phyloP scores from a whole-genome alignment of 2,329 filamentous ascomycete genomes.

The Colletotrichum cuscutae region DNA sequence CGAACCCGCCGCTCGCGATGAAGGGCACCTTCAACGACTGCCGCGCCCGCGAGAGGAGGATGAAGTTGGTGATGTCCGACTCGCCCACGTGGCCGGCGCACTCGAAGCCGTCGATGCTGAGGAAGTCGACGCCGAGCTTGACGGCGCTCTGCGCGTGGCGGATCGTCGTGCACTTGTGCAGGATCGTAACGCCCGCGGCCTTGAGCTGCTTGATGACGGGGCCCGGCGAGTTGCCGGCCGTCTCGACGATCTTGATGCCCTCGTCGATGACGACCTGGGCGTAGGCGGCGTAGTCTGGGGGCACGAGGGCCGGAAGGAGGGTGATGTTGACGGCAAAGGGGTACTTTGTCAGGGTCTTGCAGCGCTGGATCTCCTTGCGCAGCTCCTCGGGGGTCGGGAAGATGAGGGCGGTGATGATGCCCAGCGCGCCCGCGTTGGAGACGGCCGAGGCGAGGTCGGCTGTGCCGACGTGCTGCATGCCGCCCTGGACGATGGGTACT shows the following conservation, averaged over 20 bases:
- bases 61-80: slow-evolving; percentile 89
- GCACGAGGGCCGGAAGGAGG: slow-evolving; percentile 87
- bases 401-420: slow-evolving; percentile 88
- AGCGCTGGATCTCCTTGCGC: slow-evolving; percentile 91
- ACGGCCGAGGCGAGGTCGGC: slow-evolving; percentile 82
- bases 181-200: slow-evolving; percentile 77
- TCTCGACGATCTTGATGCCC: slow-evolving; percentile 91
- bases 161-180: slow-evolving; percentile 99
- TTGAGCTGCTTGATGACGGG: slow-evolving; percentile 93
- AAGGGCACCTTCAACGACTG: slow-evolving; percentile 89
- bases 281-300: slow-evolving; percentile 92
- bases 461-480: slow-evolving; percentile 89
- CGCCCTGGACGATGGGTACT: slow-evolving; percentile 87
- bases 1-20: slow-evolving; percentile 95
- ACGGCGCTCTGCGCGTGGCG: slow-evolving; percentile 90
- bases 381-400: slow-evolving; percentile 93
- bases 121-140: slow-evolving; percentile 95
- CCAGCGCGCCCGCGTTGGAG: slow-evolving; percentile 83
- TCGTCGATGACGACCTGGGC: slow-evolving; percentile 94
- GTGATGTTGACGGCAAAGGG: slow-evolving; percentile 97
- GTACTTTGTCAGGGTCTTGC: slow-evolving; percentile 79
- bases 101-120: slow-evolving; percentile 97
- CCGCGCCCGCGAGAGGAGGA: slow-evolving; percentile 84
- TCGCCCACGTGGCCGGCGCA: slow-evolving; percentile 92
- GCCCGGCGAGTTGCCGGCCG: slow-evolving; percentile 87